Conservation (phyloP, 495 filamentous ascomycete genomes). For the Pseudomonodictys pantanalensis region DNA sequence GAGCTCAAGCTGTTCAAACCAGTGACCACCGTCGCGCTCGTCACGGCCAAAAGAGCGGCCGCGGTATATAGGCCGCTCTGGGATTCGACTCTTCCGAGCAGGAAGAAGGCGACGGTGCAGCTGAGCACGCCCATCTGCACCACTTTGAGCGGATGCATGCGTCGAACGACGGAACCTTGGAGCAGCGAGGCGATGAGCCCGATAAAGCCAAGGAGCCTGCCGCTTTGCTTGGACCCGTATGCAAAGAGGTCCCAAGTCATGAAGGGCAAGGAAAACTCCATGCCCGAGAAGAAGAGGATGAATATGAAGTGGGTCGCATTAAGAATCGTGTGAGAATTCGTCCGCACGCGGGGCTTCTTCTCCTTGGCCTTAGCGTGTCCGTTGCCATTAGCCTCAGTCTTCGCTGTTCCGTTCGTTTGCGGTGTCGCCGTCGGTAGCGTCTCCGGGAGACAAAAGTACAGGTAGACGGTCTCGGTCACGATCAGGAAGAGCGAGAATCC, state of each 20-base stretch:
- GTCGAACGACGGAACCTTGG: constrained; percentile 80
- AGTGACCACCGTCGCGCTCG: constrained; percentile 90
- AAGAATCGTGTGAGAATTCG: constrained; percentile 78
- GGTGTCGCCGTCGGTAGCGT: constrained; percentile 58
- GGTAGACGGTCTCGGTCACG: constrained; percentile 77
- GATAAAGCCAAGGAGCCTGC: constrained; percentile 86
- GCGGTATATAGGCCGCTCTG: constrained; percentile 71
- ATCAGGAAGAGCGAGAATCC: constrained; percentile 79
- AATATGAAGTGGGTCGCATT: constrained; percentile 87
- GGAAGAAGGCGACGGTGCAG: constrained; percentile 73
- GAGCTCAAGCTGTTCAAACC: constrained; percentile 88
- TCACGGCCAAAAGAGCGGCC: constrained; percentile 78
- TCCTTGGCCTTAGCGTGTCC: constrained; percentile 37
- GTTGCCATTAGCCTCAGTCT: constrained; percentile 8
- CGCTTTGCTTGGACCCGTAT: constrained; percentile 73
- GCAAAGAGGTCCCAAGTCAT: constrained; percentile 92
- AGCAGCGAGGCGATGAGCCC: constrained; percentile 88
- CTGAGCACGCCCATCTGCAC: constrained; percentile 75
- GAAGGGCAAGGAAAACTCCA: constrained; percentile 96
- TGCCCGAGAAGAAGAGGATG: constrained; percentile 92
- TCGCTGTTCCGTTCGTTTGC: constrained; percentile 25
- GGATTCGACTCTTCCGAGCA: constrained; percentile 66
- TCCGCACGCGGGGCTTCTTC: constrained; percentile 46
- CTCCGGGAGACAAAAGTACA: constrained; percentile 87
- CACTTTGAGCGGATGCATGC: constrained; percentile 71